These are phyloP conservation scores for Galeopsis tetrahit DNA, from an alignment of 257 asterid species.

Conservation along the genomic window DNA sequence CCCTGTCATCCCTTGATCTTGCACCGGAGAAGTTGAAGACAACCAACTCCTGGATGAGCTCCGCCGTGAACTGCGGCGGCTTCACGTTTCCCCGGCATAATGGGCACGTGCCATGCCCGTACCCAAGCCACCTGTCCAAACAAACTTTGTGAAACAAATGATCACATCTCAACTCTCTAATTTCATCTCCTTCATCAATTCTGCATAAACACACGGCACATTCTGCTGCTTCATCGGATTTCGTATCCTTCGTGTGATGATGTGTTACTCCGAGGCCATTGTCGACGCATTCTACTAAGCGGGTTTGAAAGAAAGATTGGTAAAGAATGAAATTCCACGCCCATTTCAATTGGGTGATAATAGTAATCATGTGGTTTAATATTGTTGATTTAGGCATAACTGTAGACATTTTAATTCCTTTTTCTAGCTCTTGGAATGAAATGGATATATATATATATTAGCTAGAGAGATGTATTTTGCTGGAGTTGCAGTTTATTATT, in stretches of 20 bases:
- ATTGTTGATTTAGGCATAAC: conserved; percentile 30
- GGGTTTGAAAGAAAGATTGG: conserved; percentile 36
- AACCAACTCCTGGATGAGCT: conserved; percentile 33
- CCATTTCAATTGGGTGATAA: conserved; percentile 32
- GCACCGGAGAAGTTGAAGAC: conserved; percentile 22
- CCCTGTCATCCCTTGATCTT: neutral
- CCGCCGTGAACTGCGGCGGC: conserved; percentile 27
- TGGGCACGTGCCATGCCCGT: conserved; percentile 37
- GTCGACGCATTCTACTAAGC: neutral
- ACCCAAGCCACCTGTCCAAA: conserved; percentile 40
- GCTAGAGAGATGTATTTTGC: neutral
- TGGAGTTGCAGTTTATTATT: neutral
- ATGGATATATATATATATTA: neutral
- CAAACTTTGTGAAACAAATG: conserved; percentile 38
- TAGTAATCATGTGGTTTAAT: neutral
- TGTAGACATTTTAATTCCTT: conserved; percentile 21
- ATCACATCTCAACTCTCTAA: conserved; percentile 33
- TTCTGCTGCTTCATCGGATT: conserved; percentile 1
- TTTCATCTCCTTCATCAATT: conserved; percentile 35
- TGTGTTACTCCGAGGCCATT: neutral
- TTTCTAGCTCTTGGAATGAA: neutral
- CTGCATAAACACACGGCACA: conserved; percentile 40
- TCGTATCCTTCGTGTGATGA: no score
- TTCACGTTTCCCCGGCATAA: conserved; percentile 34
- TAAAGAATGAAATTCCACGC: conserved; percentile 33